These are phyloP conservation scores for Penicillium lividum DNA, from an alignment of 495 filamentous ascomycete species.

Conservation along the genomic window DNA sequence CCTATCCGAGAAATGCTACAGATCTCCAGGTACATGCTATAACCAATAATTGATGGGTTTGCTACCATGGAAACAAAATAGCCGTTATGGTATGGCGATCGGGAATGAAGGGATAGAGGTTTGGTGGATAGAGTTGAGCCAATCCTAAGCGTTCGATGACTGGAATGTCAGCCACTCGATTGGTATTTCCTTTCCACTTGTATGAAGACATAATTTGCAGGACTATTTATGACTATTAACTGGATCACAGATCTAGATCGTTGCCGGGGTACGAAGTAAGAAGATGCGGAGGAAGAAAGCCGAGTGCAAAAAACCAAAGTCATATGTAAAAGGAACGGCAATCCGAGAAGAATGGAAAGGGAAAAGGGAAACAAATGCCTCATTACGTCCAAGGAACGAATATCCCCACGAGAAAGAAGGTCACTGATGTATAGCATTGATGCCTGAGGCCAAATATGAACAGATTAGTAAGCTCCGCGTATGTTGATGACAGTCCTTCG, in stretches of 20 bases:
- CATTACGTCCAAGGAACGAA: too few species aligned
- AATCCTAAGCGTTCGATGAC: neutral
- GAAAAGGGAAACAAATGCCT: too few species aligned
- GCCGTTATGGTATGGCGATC: conserved; percentile 8
- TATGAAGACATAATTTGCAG: neutral
- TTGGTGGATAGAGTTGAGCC: neutral
- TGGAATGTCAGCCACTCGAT: neutral
- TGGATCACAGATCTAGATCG: conserved; percentile 1
- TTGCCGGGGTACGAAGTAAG: neutral
- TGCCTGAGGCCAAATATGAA: too few species aligned
- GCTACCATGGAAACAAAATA: neutral
- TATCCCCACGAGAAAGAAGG: too few species aligned
- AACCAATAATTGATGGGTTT: neutral
- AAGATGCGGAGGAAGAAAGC: too few species aligned
- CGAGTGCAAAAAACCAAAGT: too few species aligned
- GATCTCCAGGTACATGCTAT: neutral
- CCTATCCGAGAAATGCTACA: conserved; percentile 4
- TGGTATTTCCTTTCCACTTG: too few species aligned
- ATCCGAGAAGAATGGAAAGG: too few species aligned
- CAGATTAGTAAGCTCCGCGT: too few species aligned
- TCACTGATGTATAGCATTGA: too few species aligned
- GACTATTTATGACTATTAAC: neutral
- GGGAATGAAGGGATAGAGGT: conserved; percentile 6
- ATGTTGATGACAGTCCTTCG: too few species aligned
- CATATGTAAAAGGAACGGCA: too few species aligned